phyloP scores from a whole-genome alignment of 768 basidiomycete species.

The Tephrocybe sp. region DNA sequence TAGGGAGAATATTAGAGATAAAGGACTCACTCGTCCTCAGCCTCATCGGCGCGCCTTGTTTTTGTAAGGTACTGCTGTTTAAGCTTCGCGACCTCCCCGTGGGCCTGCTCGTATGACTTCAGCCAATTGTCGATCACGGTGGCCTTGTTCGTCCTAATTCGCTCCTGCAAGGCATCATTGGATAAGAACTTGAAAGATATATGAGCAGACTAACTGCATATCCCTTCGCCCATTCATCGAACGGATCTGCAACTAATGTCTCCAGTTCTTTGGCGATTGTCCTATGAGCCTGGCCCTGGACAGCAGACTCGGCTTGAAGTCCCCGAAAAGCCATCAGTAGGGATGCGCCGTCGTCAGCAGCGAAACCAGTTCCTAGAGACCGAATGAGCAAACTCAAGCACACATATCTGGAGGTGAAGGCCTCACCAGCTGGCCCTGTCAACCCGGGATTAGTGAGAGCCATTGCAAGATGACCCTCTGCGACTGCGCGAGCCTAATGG shows the following conservation, averaged over 20 bases:
- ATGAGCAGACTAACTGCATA: conserved; percentile 53
- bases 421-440: conserved; percentile 48
- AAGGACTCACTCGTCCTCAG: conserved; percentile 83
- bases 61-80: conserved; percentile 78
- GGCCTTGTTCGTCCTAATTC: conserved; percentile 55
- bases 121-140: conserved; percentile 67
- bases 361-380: conserved; percentile 58
- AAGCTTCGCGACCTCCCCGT: conserved; percentile 66
- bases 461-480: conserved; percentile 64
- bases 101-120: conserved; percentile 65
- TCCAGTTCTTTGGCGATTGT: conserved; percentile 72
- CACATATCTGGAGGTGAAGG: neutral
- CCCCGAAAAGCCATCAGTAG: conserved; percentile 77
- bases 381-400: neutral
- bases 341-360: conserved; percentile 82
- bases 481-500: conserved; percentile 65
- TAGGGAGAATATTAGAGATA: conserved; percentile 3
- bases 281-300: conserved; percentile 74
- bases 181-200: conserved; percentile 7
- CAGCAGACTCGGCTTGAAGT: conserved; percentile 66
- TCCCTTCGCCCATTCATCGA: conserved; percentile 71
- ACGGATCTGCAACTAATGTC: conserved; percentile 75
- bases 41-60: conserved; percentile 83
- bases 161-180: conserved; percentile 40
- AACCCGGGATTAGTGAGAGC: conserved; percentile 51